Evolutionary conservation across 345 rosid species (phyloP), one percentile per base, ranked within the genome.

Genomic region (Pugionium cornutum): DNA sequence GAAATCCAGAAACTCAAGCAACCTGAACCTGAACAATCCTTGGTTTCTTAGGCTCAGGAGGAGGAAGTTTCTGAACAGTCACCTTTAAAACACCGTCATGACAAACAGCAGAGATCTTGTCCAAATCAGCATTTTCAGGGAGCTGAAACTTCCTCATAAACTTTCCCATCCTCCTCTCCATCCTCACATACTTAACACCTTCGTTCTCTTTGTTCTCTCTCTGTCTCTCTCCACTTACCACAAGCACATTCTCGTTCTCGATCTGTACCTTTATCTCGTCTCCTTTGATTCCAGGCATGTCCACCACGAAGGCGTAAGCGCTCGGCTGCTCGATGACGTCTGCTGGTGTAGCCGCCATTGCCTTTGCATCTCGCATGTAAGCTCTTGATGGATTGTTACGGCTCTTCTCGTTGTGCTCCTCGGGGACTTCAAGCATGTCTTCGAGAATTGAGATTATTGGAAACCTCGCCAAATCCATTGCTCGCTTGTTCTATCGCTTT

Each of bases 271-370:
- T 89, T 43, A 89, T 82, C 57, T 87, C 89, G 2, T 75, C 83
- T 2, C 79, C 79, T 18, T 81, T 87, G 62, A 89, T 59, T 10
- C 98, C 98, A 0, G 96, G 96, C 96, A 91, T 86, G 76, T 91
- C 94, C 36, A 91, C 64, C 2, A 86, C 62, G 79, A 91, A 91
- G 0, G 53, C 81, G 42, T 80, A 91, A 0, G 86, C 72, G 11
- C 64, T 77, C 0, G 82, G 80, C 6, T 62, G 73, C 73, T 91
- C 95, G 30, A 76, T 80, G 6, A 88, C 91, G 33, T 89, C 98
- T 0, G 92, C 95, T 0, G 92, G 91, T 2, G 98, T 92, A 1
- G 83, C 76, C 0, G 98, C 95, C 98, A 89, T 92, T 0, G 98
- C 96, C 47, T 81, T 80, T 0, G 86, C 86, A 28, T 91, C 97